phyloP scores from a whole-genome alignment of 2,329 filamentous ascomycete genomes.

The Cercospora sp. region DNA sequence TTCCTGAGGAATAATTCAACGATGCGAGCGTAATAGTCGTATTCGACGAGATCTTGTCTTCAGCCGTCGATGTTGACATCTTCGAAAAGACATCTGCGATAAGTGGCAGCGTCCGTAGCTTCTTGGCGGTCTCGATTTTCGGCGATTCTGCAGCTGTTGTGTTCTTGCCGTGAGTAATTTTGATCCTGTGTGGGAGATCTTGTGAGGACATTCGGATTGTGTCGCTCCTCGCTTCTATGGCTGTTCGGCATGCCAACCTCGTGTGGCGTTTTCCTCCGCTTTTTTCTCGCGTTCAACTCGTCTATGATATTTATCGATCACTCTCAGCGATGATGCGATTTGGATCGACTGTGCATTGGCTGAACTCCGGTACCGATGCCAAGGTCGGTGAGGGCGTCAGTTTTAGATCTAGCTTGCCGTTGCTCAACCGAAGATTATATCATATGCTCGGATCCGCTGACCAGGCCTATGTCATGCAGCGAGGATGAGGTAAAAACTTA shows the following conservation, averaged over 20 bases:
- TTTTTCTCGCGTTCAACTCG: not conserved
- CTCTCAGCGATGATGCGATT: not conserved
- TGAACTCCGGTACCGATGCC: not conserved
- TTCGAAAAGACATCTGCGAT: not conserved
- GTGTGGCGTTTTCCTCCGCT: not conserved
- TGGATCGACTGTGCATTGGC: slow-evolving; percentile 3
- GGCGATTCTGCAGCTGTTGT: not conserved
- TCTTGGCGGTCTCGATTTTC: not conserved
- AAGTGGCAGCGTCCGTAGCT: not conserved
- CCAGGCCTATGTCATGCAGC: not conserved
- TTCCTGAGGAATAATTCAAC: not conserved
- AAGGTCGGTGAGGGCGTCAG: not conserved
- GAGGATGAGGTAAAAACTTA: not conserved
- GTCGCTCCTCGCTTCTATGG: not conserved
- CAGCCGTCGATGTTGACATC: not conserved
- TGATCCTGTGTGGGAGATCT: not conserved
- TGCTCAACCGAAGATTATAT: not conserved
- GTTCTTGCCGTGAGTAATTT: not conserved
- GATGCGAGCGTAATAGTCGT: not conserved
- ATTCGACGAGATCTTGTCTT: not conserved
- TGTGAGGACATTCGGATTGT: not conserved
- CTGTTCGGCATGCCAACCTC: too few species aligned
- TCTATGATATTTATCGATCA: not conserved
- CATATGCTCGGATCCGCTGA: not conserved
- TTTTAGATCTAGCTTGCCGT: not conserved